A percentile compares a stretch with the other conserved stretches of the same genome.
Conservation (phyloP, 192 early-diverging fungal species). For the Coemansia sp. region DNA sequence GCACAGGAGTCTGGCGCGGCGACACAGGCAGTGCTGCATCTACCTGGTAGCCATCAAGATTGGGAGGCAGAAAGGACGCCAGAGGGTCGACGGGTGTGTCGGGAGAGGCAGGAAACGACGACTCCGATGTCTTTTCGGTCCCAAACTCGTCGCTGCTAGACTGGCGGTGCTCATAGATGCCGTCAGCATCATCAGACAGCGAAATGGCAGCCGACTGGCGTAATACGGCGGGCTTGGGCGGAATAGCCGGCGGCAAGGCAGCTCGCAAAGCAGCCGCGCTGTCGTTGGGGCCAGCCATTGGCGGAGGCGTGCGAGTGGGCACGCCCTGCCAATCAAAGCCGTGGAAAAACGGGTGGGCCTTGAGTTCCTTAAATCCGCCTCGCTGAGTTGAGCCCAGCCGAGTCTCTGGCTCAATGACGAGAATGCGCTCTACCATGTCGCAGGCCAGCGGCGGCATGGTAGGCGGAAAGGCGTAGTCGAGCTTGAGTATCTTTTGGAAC, state of each 20-base stretch:
- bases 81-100: conserved; percentile 34
- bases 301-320: conserved; percentile 25
- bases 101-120: conserved; percentile 37
- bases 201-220: conserved; percentile 13
- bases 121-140: conserved; percentile 38
- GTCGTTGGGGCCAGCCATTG: conserved; percentile 24
- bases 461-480: conserved; percentile 82
- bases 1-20: conserved; percentile 37
- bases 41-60: conserved; percentile 23
- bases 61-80: conserved; percentile 13
- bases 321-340: conserved; percentile 72
- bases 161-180: conserved; percentile 4
- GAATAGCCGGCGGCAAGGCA: conserved; percentile 30
- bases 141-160: conserved; percentile 49
- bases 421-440: conserved; percentile 74
- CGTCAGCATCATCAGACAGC: background rate
- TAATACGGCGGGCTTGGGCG: conserved; percentile 42
- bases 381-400: conserved; percentile 61
- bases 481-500: conserved; percentile 89
- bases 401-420: conserved; percentile 62
- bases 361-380: conserved; percentile 59
- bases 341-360: conserved; percentile 76
- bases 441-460: conserved; percentile 65
- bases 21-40: conserved; percentile 21
- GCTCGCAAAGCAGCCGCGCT: background rate